These are phyloP conservation scores for Pinus albicaulis DNA, from an alignment of 75 land plant species.

Conservation along the genomic window DNA sequence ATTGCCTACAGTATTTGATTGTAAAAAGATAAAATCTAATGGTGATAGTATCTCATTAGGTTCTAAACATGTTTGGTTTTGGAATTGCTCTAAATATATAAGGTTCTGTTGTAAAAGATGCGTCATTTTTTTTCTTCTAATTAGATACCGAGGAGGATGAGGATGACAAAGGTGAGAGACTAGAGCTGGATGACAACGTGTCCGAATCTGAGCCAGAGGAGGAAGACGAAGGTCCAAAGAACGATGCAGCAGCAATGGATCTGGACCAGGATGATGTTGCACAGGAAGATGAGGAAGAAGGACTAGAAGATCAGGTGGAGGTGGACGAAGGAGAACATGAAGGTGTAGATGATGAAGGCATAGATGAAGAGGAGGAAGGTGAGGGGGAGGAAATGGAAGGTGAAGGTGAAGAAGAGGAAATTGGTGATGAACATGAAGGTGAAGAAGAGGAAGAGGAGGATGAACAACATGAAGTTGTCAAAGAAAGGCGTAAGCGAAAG, in stretches of 20 bases:
- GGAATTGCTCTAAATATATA: too few relatives aligned
- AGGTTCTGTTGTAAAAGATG: too few relatives aligned
- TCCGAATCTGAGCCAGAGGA: slow-evolving; percentile 69
- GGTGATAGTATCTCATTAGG: too few relatives aligned
- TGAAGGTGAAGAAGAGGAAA: slow-evolving; percentile 12
- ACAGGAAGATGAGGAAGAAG: slow-evolving; percentile 49
- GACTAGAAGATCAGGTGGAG: slow-evolving; percentile 23
- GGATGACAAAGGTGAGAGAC: slow-evolving; percentile 58
- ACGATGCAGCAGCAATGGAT: slow-evolving; percentile 9
- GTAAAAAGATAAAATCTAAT: too few relatives aligned
- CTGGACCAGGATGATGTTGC: slow-evolving; percentile 17
- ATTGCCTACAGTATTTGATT: too few relatives aligned
- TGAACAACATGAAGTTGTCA: slow-evolving; percentile 13
- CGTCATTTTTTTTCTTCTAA: too few relatives aligned
- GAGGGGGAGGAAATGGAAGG: slow-evolving; percentile 29
- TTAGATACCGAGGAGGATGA: slow-evolving; percentile 15
- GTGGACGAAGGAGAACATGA: slow-evolving; percentile 32
- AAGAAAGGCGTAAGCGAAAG: slow-evolving; percentile 34
- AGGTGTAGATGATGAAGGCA: slow-evolving; percentile 27
- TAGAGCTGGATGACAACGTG: slow-evolving; percentile 67
- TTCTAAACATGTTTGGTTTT: too few relatives aligned
- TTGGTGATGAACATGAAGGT: slow-evolving; percentile 6
- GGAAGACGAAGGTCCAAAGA: background rate
- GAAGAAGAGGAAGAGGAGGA: slow-evolving; percentile 10
- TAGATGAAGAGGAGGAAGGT: slow-evolving; percentile 16